Base-by-base conservation (phyloP, 306 rosid genomes). In the Quercus glauca region DNA sequence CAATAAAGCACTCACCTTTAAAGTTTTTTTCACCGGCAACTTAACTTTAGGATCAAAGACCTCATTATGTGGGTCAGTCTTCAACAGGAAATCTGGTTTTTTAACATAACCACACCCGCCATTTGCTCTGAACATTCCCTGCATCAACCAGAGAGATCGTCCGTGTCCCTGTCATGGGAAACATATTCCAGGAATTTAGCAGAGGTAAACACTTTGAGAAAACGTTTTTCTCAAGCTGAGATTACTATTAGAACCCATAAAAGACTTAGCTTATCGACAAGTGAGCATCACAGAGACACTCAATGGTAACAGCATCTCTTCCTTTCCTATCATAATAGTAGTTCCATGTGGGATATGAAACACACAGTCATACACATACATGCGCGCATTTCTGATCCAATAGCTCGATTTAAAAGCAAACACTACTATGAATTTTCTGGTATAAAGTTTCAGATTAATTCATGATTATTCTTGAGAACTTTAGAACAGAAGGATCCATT, bases 71-170 rank as follows among this genome's bases (percentile, higher is more conserved):
- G 92, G 88, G 70, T 83, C 92, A 37, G 71, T 43, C 57, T 73
- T 77, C 76, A 96, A 55, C 29, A 96, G 84, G 83, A 89, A 87
- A 51, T 93, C 96, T 53, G 99, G 99, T 87, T 96, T 96, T 87
- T 91, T 96, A 75, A 96, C 91, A 77, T 91, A 96, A 59, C 99
- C 99, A 52, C 99, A 96, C 73, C 91, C 89, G 58, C 97, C 97
- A 75, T 96, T 93, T 83, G 98, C 91, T 89, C 82, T 91, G 87
- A 96, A 96, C 98, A 96, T 96, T 65, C 99, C 99, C 35, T 96
- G 90, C 99, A 96, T 96, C 91, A 93, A 69, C 98, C 99, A 93
- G 57, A 96, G 93, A 53, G 98, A 89, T 87, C 99, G 93, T 59
- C 99, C 99, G 84, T 90, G 23, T 18, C 99, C 99, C 99, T 96